These are phyloP conservation scores for Begonia peltatifolia DNA, from an alignment of 306 rosid genomes.

Conservation along the genomic window DNA sequence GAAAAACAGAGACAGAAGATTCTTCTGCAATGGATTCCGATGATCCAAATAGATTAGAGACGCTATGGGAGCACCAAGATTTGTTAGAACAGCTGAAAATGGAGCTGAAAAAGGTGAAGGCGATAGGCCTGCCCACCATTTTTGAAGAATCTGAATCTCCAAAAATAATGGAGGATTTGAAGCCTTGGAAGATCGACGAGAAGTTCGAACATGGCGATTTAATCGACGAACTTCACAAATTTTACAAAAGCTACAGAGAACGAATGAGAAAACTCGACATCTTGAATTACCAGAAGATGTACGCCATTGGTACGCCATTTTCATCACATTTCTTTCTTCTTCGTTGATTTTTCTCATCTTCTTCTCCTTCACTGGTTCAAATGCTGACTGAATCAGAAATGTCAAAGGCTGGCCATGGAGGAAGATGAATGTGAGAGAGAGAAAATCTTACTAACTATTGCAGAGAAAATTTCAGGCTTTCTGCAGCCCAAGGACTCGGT, in stretches of 20 bases:
- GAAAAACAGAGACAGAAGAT: conserved; percentile 4
- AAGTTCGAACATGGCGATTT: conserved; percentile 33
- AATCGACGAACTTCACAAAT: conserved; percentile 60
- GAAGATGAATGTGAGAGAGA: too few species aligned
- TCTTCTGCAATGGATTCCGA: conserved; percentile 20
- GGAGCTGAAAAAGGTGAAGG: conserved; percentile 80
- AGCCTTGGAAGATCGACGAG: conserved; percentile 94
- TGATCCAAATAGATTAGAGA: conserved; percentile 50
- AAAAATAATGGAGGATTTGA: conserved; percentile 58
- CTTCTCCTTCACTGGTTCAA: background rate
- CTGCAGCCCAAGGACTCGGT: conserved; percentile 69
- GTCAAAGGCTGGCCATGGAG: too few species aligned
- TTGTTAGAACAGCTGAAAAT: conserved; percentile 73
- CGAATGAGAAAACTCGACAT: conserved; percentile 90
- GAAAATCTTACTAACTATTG: background rate
- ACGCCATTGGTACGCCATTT: conserved; percentile 64
- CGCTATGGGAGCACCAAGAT: conserved; percentile 89
- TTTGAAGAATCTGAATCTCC: conserved; percentile 88
- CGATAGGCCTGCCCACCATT: conserved; percentile 75
- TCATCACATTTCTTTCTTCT: background rate
- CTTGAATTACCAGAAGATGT: conserved; percentile 93
- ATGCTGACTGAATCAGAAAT: too few species aligned
- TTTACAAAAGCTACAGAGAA: conserved; percentile 74
- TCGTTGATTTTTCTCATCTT: background rate
- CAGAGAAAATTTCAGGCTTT: conserved; percentile 26